Base-by-base conservation (phyloP, 1,139 yeast genomes). In the Zygoascus sp. region DNA sequence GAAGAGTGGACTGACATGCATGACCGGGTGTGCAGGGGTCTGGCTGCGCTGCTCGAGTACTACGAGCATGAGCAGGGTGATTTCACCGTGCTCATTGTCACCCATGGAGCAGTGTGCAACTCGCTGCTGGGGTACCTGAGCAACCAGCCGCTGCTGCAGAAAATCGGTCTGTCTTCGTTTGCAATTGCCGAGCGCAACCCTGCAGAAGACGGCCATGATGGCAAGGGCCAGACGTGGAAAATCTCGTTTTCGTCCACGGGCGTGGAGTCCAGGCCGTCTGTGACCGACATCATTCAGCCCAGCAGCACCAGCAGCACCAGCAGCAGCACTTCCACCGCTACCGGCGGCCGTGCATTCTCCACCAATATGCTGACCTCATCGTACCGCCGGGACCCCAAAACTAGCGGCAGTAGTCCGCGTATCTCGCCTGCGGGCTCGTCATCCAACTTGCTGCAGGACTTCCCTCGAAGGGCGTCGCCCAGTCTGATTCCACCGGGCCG, bases 31-130 rank as follows among this genome's bases (percentile, higher is more conserved):
- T 51, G 55, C 27, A 36, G 34, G 2, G 71, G 69, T 1, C 46
- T 66, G n/a, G 49, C 50, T 5, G 40, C 51, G 10, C 53, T 67
- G n/a, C 42, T 62, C 16, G 45, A 46, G 5, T 50, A 50, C 50
- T 64, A 63, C 49, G 39, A 46, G 27, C 30, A 27, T 1, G 44
- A 21, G 11, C n/a, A 42, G 13, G 44, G 41, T n/a, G 34, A 40
- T 13, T 30, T 52, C n/a, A 58, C 63, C 3, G 56, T 65, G 5
- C 52, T 67, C 2, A 45, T 68, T 16, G 71, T 68, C 7, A 64
- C 72, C 11, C 73, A 69, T 47, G 73, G 73, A 1, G 71, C 73
- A 2, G 66, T 69, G 0, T 65, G 70, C 51, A 68, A 67, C 44
- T 64, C 72, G 8, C 52, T 68, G 44, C 54, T 68, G 25, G 69